These are phyloP conservation scores for Rauvolfia tetraphylla DNA, from an alignment of 257 asterid genomes.

Conservation along the genomic window DNA sequence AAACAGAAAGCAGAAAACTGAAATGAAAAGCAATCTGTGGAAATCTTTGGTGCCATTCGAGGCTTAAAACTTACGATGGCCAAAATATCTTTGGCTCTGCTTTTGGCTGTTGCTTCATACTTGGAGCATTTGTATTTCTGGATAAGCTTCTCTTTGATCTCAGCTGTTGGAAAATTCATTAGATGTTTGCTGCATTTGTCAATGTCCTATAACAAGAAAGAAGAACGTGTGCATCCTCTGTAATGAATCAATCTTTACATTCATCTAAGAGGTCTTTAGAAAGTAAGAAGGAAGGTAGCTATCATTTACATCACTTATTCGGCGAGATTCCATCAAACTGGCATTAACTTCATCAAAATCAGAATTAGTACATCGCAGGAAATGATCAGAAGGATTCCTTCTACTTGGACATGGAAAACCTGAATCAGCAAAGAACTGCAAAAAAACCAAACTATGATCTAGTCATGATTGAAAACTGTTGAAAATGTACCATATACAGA, in stretches of 20 bases:
- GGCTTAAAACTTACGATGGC: slow-evolving; percentile 39
- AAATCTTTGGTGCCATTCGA: neutral
- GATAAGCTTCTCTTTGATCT: slow-evolving; percentile 62
- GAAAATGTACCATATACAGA: no score
- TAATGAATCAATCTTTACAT: no score
- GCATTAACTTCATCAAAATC: slow-evolving; percentile 70
- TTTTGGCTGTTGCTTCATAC: slow-evolving; percentile 28
- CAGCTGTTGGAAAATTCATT: slow-evolving; percentile 43
- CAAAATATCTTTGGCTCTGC: slow-evolving; percentile 44
- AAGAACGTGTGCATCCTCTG: neutral
- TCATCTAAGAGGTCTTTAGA: neutral
- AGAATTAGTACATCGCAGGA: slow-evolving; percentile 74
- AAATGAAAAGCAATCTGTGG: neutral
- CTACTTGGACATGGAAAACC: slow-evolving; percentile 81
- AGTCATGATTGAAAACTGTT: no score
- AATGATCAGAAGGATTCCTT: slow-evolving; percentile 90
- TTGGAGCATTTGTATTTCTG: slow-evolving; percentile 57
- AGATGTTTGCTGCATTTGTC: slow-evolving; percentile 23
- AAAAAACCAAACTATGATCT: neutral
- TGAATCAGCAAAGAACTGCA: slow-evolving; percentile 86
- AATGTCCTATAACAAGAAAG: slow-evolving; percentile 28
- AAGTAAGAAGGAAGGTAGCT: neutral
- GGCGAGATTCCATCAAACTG: slow-evolving; percentile 44
- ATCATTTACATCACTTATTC: slow-evolving; percentile 33
- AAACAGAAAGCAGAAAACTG: neutral